These are phyloP conservation scores for Chaetomiaceae sp. DNA, from an alignment of 2,329 filamentous ascomycete species.

Conservation along the genomic window DNA sequence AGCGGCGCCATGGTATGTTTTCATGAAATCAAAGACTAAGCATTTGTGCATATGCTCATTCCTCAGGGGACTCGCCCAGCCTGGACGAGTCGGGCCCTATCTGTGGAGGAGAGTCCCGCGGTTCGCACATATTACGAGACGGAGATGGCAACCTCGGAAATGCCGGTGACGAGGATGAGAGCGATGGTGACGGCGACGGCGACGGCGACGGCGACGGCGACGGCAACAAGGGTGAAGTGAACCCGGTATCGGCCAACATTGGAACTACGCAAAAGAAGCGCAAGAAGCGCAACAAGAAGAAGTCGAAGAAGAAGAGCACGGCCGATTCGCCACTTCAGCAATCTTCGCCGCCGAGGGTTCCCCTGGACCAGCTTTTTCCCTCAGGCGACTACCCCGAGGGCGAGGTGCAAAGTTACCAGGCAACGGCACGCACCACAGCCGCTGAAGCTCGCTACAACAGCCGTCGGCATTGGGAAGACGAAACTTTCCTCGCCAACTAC, in stretches of 20 bases:
- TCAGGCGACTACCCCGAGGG: conserved; percentile 11
- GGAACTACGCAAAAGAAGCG: conserved; percentile 8
- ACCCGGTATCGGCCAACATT: neutral
- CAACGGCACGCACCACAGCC: conserved; percentile 10
- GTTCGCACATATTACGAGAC: neutral
- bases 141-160: conserved; percentile 8
- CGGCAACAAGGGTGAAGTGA: conserved; percentile 9
- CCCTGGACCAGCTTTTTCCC: conserved; percentile 8
- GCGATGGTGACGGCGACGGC: conserved; percentile 3
- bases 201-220: conserved; percentile 2
- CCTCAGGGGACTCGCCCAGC: conserved; percentile 1
- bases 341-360: conserved; percentile 10
- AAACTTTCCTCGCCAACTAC: conserved; percentile 65
- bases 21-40: too few relatives aligned
- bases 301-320: conserved; percentile 18
- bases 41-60: conserved; percentile 1
- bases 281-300: conserved; percentile 14
- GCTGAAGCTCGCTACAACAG: conserved; percentile 7
- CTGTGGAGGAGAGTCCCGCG: conserved; percentile 2
- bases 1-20: conserved; percentile 9
- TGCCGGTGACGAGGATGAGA: conserved; percentile 1
- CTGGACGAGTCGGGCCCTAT: neutral
- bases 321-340: neutral
- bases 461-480: conserved; percentile 38
- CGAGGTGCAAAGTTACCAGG: conserved; percentile 6